Evolutionary conservation across 768 basidiomycete species (phyloP).

Genomic region (Lentinus tigrinus): DNA sequence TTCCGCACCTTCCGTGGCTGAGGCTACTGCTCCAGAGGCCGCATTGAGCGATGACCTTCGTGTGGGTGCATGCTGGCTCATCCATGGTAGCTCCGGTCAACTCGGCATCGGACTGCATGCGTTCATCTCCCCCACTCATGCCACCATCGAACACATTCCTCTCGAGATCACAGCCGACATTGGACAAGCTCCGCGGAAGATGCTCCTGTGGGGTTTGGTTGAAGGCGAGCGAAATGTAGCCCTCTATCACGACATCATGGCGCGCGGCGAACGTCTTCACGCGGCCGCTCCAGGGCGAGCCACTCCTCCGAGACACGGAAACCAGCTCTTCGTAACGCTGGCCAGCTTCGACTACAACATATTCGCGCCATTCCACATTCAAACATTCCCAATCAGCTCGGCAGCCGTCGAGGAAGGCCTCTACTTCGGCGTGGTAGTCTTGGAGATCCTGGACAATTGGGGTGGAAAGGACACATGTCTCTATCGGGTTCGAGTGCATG

Average conservation of each 20-base stretch:
- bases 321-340: background rate
- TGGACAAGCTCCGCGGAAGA: background rate
- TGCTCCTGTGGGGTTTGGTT: conserved; percentile 1
- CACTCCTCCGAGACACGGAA: background rate
- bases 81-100: background rate
- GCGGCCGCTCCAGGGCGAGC: background rate
- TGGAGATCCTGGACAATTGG: conserved; percentile 1
- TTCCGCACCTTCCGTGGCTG: too few relatives aligned
- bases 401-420: background rate
- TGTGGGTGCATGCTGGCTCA: background rate
- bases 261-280: background rate
- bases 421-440: background rate
- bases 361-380: background rate
- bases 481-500: conserved; percentile 1
- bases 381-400: background rate
- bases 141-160: conserved; percentile 3
- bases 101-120: background rate
- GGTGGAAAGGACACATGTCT: background rate
- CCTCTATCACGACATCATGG: background rate
- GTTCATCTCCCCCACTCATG: background rate
- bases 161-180: background rate
- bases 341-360: conserved; percentile 1
- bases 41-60: background rate
- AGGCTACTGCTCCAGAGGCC: background rate
- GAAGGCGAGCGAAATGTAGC: background rate